Conservation (phyloP, 1,284 basidiomycete genomes). For the Irpex lacteus region DNA sequence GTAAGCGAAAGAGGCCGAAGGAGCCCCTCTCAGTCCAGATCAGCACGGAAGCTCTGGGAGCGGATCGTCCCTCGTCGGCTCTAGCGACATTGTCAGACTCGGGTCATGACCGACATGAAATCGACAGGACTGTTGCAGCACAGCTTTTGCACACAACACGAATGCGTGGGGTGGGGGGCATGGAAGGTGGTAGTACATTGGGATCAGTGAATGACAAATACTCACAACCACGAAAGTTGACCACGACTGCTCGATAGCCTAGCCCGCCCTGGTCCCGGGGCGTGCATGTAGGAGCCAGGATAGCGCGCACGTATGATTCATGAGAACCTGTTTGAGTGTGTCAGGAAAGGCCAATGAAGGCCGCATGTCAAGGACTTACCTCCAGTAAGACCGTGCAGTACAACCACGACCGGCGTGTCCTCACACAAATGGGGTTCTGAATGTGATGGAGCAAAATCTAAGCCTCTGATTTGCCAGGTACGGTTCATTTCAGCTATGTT, state of each 20-base stretch:
- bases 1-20: not conserved
- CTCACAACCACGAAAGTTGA: constrained; percentile 91
- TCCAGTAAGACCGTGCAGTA: constrained; percentile 86
- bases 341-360: not conserved
- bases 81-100: not conserved
- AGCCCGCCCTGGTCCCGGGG: constrained; percentile 74
- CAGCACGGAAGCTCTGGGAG: not conserved
- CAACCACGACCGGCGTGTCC: constrained; percentile 79
- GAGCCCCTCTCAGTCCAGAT: not conserved
- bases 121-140: not conserved
- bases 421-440: constrained; percentile 50
- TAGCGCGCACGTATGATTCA: constrained; percentile 84
- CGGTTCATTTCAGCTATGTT: constrained; percentile 7
- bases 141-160: not conserved
- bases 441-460: constrained; percentile 66
- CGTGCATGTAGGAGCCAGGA: constrained; percentile 70
- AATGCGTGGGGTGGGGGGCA: not conserved
- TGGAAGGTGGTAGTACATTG: not conserved
- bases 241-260: constrained; percentile 84
- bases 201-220: constrained; percentile 4
- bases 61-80: not conserved
- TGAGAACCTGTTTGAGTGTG: constrained; percentile 59
- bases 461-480: constrained; percentile 44
- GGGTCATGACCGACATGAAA: not conserved
- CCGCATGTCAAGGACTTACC: constrained; percentile 39